Evolutionary conservation across 2,329 filamentous ascomycete genomes (phyloP).

Genomic region (Rutstroemia sp.): DNA sequence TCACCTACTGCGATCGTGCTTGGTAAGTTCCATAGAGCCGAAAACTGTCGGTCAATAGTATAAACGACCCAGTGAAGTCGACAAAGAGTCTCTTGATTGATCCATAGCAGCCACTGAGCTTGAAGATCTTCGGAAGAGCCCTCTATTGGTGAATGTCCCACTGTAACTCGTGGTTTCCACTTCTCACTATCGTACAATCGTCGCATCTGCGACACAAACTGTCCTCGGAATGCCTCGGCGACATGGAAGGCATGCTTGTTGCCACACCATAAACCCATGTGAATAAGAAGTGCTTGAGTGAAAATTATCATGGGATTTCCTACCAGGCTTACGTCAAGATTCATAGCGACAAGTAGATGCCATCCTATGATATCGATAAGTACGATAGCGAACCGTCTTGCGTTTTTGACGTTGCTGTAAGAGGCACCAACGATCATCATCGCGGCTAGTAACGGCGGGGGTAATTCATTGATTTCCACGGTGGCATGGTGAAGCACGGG

Average conservation of each 20-base stretch:
- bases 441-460: slow-evolving; percentile 18
- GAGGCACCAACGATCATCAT: slow-evolving; percentile 22
- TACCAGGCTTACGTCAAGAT: slow-evolving; percentile 19
- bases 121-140: slow-evolving; percentile 4
- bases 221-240: slow-evolving; percentile 19
- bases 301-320: slow-evolving; percentile 22
- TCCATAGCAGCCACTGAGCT: slow-evolving; percentile 18
- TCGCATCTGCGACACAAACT: slow-evolving; percentile 19
- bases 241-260: slow-evolving; percentile 23
- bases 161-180: neutral
- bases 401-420: slow-evolving; percentile 19
- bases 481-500: slow-evolving; percentile 23
- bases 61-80: slow-evolving; percentile 22
- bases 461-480: slow-evolving; percentile 20
- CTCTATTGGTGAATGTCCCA: neutral
- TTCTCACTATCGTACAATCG: slow-evolving; percentile 11
- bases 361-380: slow-evolving; percentile 20
- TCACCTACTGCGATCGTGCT: slow-evolving; percentile 20
- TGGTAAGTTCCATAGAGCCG: slow-evolving; percentile 19
- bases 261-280: slow-evolving; percentile 21
- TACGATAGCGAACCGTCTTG: slow-evolving; percentile 20
- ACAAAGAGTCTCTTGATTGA: slow-evolving; percentile 17
- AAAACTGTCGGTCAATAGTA: slow-evolving; percentile 20
- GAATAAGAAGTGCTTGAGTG: slow-evolving; percentile 20
- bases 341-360: slow-evolving; percentile 17